Percentiles rank a stretch among this genome's conserved stretches.
Evolutionary conservation across 148 eudicot genomes (phyloP).

Genomic region (Heliosperma pusillum): DNA sequence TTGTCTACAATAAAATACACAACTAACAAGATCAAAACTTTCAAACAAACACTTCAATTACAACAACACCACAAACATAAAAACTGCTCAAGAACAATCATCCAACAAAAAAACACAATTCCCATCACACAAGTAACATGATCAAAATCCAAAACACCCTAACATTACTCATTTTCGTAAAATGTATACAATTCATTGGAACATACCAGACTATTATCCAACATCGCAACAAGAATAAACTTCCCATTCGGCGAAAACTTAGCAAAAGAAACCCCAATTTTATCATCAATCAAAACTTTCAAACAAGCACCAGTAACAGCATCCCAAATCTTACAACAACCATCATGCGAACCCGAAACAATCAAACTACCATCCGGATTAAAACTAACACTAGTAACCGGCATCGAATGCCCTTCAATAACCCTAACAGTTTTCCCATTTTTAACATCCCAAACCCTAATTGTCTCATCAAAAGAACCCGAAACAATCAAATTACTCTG

Average conservation of each 20-base stretch:
- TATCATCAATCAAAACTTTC: constrained; percentile 74
- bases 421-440: constrained; percentile 51
- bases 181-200: neutral
- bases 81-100: neutral
- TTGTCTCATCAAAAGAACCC: constrained; percentile 77
- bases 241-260: constrained; percentile 95
- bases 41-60: neutral
- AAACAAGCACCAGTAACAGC: constrained; percentile 44
- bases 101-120: neutral
- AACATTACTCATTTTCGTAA: neutral
- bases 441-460: constrained; percentile 89
- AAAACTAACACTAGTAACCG: constrained; percentile 75
- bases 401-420: constrained; percentile 61
- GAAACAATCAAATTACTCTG: constrained; percentile 68
- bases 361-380: constrained; percentile 78
- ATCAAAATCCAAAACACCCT: neutral
- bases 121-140: neutral
- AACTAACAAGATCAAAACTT: neutral
- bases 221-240: constrained; percentile 74
- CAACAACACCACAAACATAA: neutral
- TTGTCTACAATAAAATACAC: neutral
- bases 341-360: constrained; percentile 81
- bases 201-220: constrained; percentile 48
- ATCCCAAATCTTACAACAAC: constrained; percentile 91
- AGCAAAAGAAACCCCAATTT: constrained; percentile 65